phyloP scores from a whole-genome alignment of 345 rosid genomes.

The Sonneratia alba region DNA sequence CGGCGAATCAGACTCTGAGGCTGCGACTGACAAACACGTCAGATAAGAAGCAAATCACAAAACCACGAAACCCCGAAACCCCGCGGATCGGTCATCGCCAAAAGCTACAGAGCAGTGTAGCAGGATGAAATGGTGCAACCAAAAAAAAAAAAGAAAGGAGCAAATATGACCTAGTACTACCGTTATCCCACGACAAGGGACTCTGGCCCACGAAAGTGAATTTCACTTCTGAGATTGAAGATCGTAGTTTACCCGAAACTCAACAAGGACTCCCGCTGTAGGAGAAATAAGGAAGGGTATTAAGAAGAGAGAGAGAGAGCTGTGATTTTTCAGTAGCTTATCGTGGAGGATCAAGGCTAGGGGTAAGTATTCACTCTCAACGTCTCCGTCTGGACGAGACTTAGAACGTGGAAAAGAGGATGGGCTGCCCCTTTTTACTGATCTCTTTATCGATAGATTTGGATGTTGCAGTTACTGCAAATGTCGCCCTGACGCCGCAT shows the following conservation, averaged over 20 bases:
- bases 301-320: neutral
- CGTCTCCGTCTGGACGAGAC: neutral
- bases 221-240: neutral
- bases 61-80: neutral
- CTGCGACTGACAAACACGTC: too few relatives aligned
- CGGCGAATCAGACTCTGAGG: neutral
- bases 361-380: neutral
- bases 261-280: neutral
- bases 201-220: too few relatives aligned
- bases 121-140: neutral
- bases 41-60: neutral
- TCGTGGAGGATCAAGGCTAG: neutral
- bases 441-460: neutral
- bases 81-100: neutral
- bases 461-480: neutral
- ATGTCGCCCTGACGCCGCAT: neutral
- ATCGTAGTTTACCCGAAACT: neutral
- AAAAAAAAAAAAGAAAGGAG: neutral
- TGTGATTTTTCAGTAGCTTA: neutral
- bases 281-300: neutral
- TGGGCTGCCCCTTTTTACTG: neutral
- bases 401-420: neutral
- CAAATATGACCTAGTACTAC: neutral
- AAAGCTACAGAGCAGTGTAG: neutral
- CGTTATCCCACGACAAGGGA: neutral